Percentiles rank a stretch among this genome's conserved stretches.
These are phyloP conservation scores for Sporisorium reilianum DNA, from an alignment of 1,284 basidiomycete species.

Conservation along the genomic window DNA sequence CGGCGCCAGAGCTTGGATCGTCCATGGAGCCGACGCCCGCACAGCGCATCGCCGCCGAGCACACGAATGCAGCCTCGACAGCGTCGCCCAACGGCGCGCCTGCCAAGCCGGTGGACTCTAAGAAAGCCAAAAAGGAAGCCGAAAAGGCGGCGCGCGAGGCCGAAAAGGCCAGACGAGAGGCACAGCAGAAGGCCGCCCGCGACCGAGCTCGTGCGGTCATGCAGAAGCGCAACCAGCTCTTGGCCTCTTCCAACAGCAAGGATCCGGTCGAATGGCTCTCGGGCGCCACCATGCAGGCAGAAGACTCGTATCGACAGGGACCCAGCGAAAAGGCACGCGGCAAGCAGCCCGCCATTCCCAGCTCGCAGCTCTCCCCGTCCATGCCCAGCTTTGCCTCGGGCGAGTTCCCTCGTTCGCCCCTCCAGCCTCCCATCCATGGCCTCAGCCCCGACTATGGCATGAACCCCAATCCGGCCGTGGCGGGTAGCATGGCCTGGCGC, in stretches of 20 bases:
- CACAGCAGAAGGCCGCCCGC: constrained; percentile 76
- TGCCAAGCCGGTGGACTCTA: constrained; percentile 75
- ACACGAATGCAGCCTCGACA: constrained; percentile 19
- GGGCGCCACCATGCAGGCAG: constrained; percentile 34
- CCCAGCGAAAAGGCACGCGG: constrained; percentile 61
- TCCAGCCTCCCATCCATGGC: constrained; percentile 31
- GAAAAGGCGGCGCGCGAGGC: constrained; percentile 83
- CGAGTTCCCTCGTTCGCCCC: constrained; percentile 47
- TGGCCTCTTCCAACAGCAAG: constrained; percentile 55
- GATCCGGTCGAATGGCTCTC: constrained; percentile 65
- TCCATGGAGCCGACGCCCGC: constrained; percentile 48
- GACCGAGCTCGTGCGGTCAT: constrained; percentile 95
- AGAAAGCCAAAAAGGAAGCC: constrained; percentile 90
- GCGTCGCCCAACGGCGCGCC: constrained; percentile 69
- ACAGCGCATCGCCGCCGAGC: constrained; percentile 52
- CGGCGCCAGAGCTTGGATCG: constrained; percentile 14
- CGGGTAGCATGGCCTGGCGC: constrained; percentile 50
- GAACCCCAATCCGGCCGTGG: constrained; percentile 26
- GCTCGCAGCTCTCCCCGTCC: constrained; percentile 45
- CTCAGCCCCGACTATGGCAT: constrained; percentile 44
- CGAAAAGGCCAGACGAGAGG: constrained; percentile 85
- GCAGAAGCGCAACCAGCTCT: constrained; percentile 78
- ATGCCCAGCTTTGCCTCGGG: constrained; percentile 43
- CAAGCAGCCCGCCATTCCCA: constrained; percentile 54
- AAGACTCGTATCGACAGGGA: constrained; percentile 29